Evolutionary conservation across 495 filamentous ascomycete species (phyloP), one percentile per base, ranked within the genome.

Genomic region (Penicillium steckii): DNA sequence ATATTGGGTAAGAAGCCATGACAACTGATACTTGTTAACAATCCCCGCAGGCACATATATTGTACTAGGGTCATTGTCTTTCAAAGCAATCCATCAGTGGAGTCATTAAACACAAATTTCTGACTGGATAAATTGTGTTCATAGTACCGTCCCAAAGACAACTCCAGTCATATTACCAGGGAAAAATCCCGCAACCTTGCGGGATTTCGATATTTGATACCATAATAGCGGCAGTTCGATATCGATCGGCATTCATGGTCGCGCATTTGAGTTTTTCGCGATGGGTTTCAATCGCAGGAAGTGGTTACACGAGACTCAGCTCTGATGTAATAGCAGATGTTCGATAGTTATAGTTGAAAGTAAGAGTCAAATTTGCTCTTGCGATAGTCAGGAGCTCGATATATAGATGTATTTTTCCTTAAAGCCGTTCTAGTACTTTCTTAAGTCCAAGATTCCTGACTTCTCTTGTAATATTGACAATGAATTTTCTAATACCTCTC

Each of bases 141-240:
- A 29, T 29, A 29, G 12, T 12, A 29, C 27, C 27, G 27, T 29
- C 12, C 27, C 27, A 29, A 5, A 29, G 27, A 29, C 5, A 5
- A 29, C 27, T 6, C 27, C 27, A 12, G 27, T 29, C 12, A 29
- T 29, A 29, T 29, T 29, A 29, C 27, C 5, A 29, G 27, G 27
- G 27, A 29, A 29, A 6, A 29, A 29, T 29, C 27, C 27, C 27
- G 27, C 27, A 29, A 29, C n/a, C n/a, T n/a, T n/a, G n/a, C n/a
- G n/a, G n/a, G 27, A 29, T 29, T 29, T 5, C 27, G 27, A 5
- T 29, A 29, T 29, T 29, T 19, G 56, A 62, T 8, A 52, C 51
- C 45, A 56, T 47, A 9, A 54, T 46, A 42, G 56, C 47, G 26
- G 59, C 59, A 18, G 35, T 7, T 40, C 35, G 27, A 40, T 40